A percentile compares a stretch with the other conserved stretches of the same genome.
Evolutionary conservation across 2,329 filamentous ascomycete genomes (phyloP).

Genomic region (Keithomyces neogunnii): DNA sequence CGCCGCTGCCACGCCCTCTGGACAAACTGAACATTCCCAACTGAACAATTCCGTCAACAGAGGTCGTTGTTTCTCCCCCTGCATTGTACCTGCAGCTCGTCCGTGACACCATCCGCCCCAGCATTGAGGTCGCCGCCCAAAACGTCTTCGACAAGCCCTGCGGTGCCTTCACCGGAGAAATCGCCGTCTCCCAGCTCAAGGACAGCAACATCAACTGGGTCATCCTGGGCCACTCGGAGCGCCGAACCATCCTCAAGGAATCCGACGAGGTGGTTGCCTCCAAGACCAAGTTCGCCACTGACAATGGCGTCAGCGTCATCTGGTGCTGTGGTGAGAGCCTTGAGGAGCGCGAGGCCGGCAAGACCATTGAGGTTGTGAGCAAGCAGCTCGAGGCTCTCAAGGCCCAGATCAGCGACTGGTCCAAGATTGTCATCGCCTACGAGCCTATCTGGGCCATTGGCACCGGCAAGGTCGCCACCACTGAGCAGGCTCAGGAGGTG

Average conservation of each 20-base stretch:
- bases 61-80: slow-evolving; percentile 92
- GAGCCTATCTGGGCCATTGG: slow-evolving; percentile 97
- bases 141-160: slow-evolving; percentile 97
- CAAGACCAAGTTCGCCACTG: slow-evolving; percentile 91
- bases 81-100: slow-evolving; percentile 83
- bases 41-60: slow-evolving; percentile 32
- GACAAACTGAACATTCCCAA: neutral
- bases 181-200: slow-evolving; percentile 83
- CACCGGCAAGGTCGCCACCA: slow-evolving; percentile 87
- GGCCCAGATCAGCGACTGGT: slow-evolving; percentile 73
- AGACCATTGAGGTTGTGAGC: slow-evolving; percentile 81
- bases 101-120: slow-evolving; percentile 66
- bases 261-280: slow-evolving; percentile 74
- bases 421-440: slow-evolving; percentile 92
- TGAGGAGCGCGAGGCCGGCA: slow-evolving; percentile 77
- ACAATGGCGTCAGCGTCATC: slow-evolving; percentile 82
- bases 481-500: slow-evolving; percentile 86
- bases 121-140: slow-evolving; percentile 83
- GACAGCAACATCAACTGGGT: slow-evolving; percentile 85
- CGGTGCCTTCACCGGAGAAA: slow-evolving; percentile 95
- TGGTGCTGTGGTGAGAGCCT: slow-evolving; percentile 96
- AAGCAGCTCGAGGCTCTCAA: slow-evolving; percentile 78
- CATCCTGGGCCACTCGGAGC: slow-evolving; percentile 91
- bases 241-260: slow-evolving; percentile 83
- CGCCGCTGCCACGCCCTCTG: slow-evolving; percentile 1